Percentiles rank a stretch among this genome's conserved stretches.
These are phyloP conservation scores for Fusarium bulbicola DNA, from an alignment of 2,329 filamentous ascomycete species.

Conservation along the genomic window DNA sequence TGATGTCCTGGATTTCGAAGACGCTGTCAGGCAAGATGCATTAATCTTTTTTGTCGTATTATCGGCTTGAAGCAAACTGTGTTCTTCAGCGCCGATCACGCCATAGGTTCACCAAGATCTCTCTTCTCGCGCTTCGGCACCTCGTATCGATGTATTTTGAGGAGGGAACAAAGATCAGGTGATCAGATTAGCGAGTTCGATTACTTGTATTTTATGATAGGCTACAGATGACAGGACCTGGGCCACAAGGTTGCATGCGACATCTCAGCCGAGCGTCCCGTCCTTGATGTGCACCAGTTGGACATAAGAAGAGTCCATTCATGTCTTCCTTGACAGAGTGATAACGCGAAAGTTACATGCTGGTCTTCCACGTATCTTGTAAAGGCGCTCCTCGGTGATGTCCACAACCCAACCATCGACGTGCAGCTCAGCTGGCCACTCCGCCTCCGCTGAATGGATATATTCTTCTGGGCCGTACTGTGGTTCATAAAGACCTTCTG, in stretches of 20 bases:
- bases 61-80: not conserved
- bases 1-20: too few relatives aligned
- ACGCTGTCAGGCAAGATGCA: not conserved
- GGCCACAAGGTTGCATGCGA: not conserved
- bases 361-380: not conserved
- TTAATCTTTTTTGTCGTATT: too few relatives aligned
- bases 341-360: not conserved
- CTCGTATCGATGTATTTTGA: not conserved
- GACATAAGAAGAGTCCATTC: not conserved
- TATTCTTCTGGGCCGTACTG: not conserved
- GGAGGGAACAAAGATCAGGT: not conserved
- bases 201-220: constrained; percentile 7
- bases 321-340: not conserved
- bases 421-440: not conserved
- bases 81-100: not conserved
- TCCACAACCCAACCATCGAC: not conserved
- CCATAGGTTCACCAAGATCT: not conserved
- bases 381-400: not conserved
- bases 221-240: not conserved
- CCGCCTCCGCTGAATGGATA: not conserved
- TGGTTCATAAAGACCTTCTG: not conserved
- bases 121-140: not conserved
- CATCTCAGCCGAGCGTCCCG: not conserved
- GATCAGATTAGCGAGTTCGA: constrained; percentile 14
- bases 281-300: not conserved